Evolutionary conservation across 2,329 filamentous ascomycete genomes (phyloP).

Genomic region (Penicillium sp.): DNA sequence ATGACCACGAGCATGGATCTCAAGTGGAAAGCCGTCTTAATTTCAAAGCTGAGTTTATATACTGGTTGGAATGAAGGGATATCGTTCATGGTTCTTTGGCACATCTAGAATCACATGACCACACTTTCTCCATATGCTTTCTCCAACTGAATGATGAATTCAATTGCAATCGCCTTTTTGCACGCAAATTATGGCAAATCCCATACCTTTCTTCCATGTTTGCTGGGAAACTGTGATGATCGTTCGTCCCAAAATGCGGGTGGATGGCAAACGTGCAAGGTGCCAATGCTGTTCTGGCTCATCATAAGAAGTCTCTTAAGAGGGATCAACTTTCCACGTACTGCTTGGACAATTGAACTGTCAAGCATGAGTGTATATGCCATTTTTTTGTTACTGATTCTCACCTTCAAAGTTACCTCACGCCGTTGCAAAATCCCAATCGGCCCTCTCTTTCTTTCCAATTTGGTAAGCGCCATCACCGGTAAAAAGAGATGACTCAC

Average conservation of each 20-base stretch:
- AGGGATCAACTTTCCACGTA: conserved; percentile 10
- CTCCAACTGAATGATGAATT: conserved; percentile 5
- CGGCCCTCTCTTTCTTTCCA: conserved; percentile 11
- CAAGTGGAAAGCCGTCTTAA: not conserved
- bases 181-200: too few relatives aligned
- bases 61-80: not conserved
- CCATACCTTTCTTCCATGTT: too few relatives aligned
- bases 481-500: not conserved
- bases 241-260: too few relatives aligned
- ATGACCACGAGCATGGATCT: not conserved
- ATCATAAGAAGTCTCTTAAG: conserved; percentile 8
- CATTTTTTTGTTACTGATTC: not conserved
- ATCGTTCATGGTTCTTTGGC: not conserved
- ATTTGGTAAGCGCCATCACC: conserved; percentile 12
- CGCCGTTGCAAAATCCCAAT: conserved; percentile 16
- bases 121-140: too few relatives aligned
- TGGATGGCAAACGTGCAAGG: too few relatives aligned
- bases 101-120: too few relatives aligned
- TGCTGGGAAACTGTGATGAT: too few relatives aligned
- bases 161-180: too few relatives aligned
- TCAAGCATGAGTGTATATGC: conserved; percentile 8
- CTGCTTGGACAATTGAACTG: conserved; percentile 14
- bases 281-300: conserved; percentile 17
- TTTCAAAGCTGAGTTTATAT: not conserved
- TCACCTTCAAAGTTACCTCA: conserved; percentile 10